Evolutionary conservation across 2,329 filamentous ascomycete species (phyloP), one percentile per base, ranked within the genome.

Genomic region (Exophiala viscosa): DNA sequence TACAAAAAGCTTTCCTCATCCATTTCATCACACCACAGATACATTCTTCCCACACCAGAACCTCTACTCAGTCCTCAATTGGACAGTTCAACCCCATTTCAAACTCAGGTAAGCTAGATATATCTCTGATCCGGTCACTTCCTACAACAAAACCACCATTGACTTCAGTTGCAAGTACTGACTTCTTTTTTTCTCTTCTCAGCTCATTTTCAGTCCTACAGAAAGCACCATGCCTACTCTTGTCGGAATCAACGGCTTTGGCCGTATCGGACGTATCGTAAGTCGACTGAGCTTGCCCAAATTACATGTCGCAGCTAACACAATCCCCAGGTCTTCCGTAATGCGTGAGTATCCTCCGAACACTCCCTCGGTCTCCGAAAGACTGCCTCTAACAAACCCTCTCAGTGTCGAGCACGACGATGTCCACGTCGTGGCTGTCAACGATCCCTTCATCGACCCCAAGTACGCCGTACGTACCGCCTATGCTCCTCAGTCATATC

Each of bases 161-260:
- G 14, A 33, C 14, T 20, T 35, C 50, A 40, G 23, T 20, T 38
- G 34, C 38, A 28, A 42, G 13, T 20, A 50, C 54, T 57, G 50
- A 56, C 48, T 35, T 43, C 17, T n/a, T 43, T 20, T 50, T 31
- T 51, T 45, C 31, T 23, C 18, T 44, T 23, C 20, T 9, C 42
- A 50, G 48, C 45, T 50, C 41, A 50, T 35, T 42, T 42, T 34
- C 32, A 46, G 49, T 31, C 28, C 45, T 44, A 18, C 36, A 23
- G 44, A 58, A 65, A 67, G 63, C 66, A 79, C 67, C 61, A 81
- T 81, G 76, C 69, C 71, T 72, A 73, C 80, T 73, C 83, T 95
- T 85, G 89, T 95, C 73, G 90, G 90, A 76, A 96, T 96, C 87
- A 97, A 96, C 87, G 92, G 93, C 77, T 99, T 99, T 83, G 93